Evolutionary conservation across 805 yeast genomes (phyloP).

Genomic region (Candida patagonica): DNA sequence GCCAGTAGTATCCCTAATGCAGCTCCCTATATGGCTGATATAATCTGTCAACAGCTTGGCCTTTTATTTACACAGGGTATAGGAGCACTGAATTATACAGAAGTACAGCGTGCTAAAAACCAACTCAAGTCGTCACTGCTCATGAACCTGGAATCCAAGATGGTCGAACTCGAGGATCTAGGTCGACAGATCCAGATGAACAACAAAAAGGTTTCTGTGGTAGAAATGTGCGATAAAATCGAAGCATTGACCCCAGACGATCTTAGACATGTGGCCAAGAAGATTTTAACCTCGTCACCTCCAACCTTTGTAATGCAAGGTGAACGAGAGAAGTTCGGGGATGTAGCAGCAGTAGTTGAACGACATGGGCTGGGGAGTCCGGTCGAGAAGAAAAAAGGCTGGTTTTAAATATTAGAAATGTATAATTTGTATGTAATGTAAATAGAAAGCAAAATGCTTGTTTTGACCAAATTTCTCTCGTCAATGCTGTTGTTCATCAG

Average conservation of each 20-base stretch:
- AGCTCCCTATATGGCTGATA: constrained; percentile 73
- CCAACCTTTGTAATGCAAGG: constrained; percentile 93
- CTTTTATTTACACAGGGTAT: constrained; percentile 41
- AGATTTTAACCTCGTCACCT: constrained; percentile 57
- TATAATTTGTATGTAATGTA: too few species aligned
- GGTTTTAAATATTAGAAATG: constrained; percentile 2
- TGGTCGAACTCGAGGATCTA: constrained; percentile 91
- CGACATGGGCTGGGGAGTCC: constrained; percentile 61
- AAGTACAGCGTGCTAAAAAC: constrained; percentile 83
- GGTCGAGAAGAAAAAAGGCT: not conserved
- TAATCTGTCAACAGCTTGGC: constrained; percentile 58
- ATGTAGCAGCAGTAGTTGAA: constrained; percentile 54
- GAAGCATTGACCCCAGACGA: constrained; percentile 59
- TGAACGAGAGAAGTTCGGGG: constrained; percentile 76
- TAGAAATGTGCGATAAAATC: constrained; percentile 74
- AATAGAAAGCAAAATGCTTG: too few species aligned
- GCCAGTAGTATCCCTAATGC: constrained; percentile 80
- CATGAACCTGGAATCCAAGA: constrained; percentile 87
- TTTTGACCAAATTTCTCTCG: too few species aligned
- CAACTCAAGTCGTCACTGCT: constrained; percentile 79
- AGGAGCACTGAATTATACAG: constrained; percentile 45
- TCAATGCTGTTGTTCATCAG: not conserved
- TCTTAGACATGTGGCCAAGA: constrained; percentile 61
- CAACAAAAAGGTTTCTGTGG: constrained; percentile 61
- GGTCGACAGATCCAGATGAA: constrained; percentile 91